Conservation (phyloP, 495 filamentous ascomycete genomes). For the Tuber aestivum region DNA sequence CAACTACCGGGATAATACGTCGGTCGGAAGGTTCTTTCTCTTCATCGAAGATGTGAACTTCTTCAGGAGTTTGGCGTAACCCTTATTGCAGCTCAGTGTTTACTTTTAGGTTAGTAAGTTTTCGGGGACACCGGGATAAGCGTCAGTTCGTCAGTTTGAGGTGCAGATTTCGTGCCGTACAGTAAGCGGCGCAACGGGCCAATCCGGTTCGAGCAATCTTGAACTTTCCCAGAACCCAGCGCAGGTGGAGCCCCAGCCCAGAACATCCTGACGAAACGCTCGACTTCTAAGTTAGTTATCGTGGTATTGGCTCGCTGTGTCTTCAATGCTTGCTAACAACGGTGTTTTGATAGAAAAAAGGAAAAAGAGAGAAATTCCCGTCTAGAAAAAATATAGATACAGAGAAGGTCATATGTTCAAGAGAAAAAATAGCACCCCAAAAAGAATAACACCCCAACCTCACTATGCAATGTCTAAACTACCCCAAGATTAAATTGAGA, state of each 20-base stretch:
- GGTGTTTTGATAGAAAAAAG: not conserved
- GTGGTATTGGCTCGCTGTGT: not conserved
- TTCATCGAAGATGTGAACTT: not conserved
- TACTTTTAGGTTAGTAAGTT: not conserved
- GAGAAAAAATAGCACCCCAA: not conserved
- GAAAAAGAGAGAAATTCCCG: not conserved
- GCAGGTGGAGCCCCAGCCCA: not conserved
- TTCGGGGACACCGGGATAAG: too few species aligned
- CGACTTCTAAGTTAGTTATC: not conserved
- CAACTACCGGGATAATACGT: not conserved
- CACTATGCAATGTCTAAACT: not conserved
- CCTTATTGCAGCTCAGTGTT: not conserved
- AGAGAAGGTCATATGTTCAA: not conserved
- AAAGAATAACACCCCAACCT: not conserved
- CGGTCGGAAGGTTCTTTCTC: not conserved
- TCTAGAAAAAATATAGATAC: not conserved
- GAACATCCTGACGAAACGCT: not conserved
- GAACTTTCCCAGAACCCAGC: not conserved
- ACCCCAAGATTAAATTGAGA: not conserved
- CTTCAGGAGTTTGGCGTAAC: not conserved
- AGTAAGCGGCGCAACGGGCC: not conserved
- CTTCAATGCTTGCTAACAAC: not conserved
- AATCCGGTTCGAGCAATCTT: not conserved
- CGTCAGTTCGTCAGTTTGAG: not conserved
- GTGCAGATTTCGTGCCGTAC: not conserved